These are phyloP conservation scores for Boletus vinaceobasis DNA, from an alignment of 768 basidiomycete genomes.

Conservation along the genomic window DNA sequence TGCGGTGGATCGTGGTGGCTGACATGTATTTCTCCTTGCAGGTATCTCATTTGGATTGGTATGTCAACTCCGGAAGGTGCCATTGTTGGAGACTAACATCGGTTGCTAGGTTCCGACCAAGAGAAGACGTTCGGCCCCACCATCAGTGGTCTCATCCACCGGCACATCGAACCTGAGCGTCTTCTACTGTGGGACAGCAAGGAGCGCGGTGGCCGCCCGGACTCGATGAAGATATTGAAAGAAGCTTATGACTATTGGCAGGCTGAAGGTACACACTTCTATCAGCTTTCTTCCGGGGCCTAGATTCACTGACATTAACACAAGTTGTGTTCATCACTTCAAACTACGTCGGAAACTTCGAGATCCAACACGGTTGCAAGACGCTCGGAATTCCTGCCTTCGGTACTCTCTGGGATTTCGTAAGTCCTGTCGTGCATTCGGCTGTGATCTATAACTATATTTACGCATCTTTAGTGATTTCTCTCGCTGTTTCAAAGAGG, in stretches of 20 bases:
- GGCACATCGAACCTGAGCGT: slow-evolving; percentile 70
- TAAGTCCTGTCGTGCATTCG: slow-evolving; percentile 18
- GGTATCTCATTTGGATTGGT: slow-evolving; percentile 82
- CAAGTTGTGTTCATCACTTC: slow-evolving; percentile 79
- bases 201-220: slow-evolving; percentile 67
- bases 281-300: background rate
- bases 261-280: slow-evolving; percentile 52
- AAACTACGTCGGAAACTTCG: slow-evolving; percentile 74
- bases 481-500: background rate
- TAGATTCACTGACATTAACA: background rate
- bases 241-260: slow-evolving; percentile 67
- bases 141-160: slow-evolving; percentile 67
- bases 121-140: slow-evolving; percentile 83
- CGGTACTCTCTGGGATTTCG: slow-evolving; percentile 73
- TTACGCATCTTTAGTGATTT: slow-evolving; percentile 20
- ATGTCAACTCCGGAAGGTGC: slow-evolving; percentile 14
- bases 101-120: slow-evolving; percentile 64
- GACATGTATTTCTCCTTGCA: slow-evolving; percentile 23
- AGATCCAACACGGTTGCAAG: slow-evolving; percentile 79
- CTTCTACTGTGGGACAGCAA: slow-evolving; percentile 78
- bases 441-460: background rate
- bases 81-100: slow-evolving; percentile 8
- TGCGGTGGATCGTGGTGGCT: background rate
- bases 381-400: slow-evolving; percentile 63
- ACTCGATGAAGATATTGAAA: slow-evolving; percentile 71